These are phyloP conservation scores for Penstemon newberryi DNA, from an alignment of 257 asterid genomes.

Conservation along the genomic window DNA sequence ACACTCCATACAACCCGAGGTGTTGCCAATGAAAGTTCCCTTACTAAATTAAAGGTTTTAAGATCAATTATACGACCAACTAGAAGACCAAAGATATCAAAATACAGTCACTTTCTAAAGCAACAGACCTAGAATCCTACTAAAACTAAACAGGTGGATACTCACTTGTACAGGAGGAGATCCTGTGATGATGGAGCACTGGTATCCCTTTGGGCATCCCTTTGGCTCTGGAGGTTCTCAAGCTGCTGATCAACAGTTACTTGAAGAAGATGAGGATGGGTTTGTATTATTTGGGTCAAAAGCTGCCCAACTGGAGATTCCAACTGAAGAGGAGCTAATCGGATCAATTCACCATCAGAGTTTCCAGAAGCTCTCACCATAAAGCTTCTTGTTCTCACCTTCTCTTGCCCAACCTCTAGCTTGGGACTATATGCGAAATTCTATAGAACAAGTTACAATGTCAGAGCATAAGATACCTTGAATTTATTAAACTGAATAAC, in stretches of 20 bases:
- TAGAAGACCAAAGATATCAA: constrained; percentile 8
- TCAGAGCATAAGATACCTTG: constrained; percentile 9
- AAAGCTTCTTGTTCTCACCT: constrained; percentile 50
- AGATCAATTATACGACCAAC: background rate
- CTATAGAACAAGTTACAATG: constrained; percentile 37
- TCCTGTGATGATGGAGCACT: constrained; percentile 56
- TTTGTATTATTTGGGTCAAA: constrained; percentile 64
- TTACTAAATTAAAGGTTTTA: background rate
- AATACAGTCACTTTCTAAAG: background rate
- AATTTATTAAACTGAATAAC: constrained; percentile 8
- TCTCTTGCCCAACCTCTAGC: constrained; percentile 50
- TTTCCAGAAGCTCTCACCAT: constrained; percentile 59
- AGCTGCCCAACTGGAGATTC: constrained; percentile 90
- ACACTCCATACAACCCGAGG: background rate
- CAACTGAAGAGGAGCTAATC: constrained; percentile 74
- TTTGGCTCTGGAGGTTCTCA: constrained; percentile 73
- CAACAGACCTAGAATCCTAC: background rate
- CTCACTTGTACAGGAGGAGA: constrained; percentile 74
- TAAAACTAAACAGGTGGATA: constrained; percentile 7
- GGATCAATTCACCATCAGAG: constrained; percentile 53
- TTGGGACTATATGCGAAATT: constrained; percentile 50
- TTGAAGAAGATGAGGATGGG: constrained; percentile 75
- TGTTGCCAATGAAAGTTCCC: constrained; percentile 4
- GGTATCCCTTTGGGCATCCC: constrained; percentile 51
- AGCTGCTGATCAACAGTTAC: constrained; percentile 91